Base-by-base conservation (phyloP, 2,329 filamentous ascomycete genomes). In the Fusarium begoniae region DNA sequence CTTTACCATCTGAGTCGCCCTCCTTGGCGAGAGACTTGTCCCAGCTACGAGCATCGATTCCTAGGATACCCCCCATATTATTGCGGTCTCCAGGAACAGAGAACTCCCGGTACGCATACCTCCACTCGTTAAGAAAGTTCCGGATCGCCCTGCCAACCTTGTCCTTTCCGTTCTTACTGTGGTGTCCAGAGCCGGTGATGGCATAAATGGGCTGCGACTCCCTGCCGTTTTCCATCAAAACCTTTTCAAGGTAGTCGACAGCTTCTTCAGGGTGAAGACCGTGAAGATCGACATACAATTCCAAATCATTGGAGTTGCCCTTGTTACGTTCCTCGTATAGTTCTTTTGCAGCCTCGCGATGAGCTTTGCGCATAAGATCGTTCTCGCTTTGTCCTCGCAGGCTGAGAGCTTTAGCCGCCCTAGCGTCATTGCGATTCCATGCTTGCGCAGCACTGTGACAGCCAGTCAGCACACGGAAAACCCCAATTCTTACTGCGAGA, bases 221-320 rank as follows among this genome's bases (percentile, higher is more conserved):
- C 74, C 90, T 88, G 74, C 88, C 89, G 79, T 98, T 96, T 79
- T 97, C 94, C 70, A 95, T 87, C 28, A 99, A 90, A 44, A 97
- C 93, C 73, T 92, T 92, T 82, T 96, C 94, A 8, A 99, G 89
- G 78, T 98, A 98, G 74, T 96, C 94, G 45, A 98, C 94, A 9
- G 96, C 96, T 85, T 99, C 96, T 80, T 98, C 96, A 1, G 96
- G 95, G 79, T 98, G 96, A n/a, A 99, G 89, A n/a, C 96, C 96
- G 82, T 99, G 96, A 38, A 99, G 87, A 83, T 99, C 96, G 61
- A 98, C 93, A 83, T 97, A 99, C 48, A 98, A 90, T 84, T 99
- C 96, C 45, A 90, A 83, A 64, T 86, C 84, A 68, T 85, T 85
- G 35, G 83, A 82, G 69, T 85, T 85, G 79, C 91, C 89, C 82